Conservation (phyloP, 176 grass and related monocot species). For the Poa pratensis region DNA sequence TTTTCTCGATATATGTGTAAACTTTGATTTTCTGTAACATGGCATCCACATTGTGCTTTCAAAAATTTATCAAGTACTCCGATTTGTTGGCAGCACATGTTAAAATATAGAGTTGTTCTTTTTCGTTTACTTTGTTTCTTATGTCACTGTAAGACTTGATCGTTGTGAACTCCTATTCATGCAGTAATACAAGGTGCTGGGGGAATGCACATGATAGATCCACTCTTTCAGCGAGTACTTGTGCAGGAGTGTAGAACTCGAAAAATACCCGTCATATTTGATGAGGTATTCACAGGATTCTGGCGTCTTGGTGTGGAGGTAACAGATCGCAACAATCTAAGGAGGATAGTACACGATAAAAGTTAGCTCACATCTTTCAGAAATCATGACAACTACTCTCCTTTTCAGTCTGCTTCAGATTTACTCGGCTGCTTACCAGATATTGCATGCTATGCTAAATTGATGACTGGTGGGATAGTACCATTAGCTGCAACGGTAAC, state of each 20-base stretch:
- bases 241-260: constrained; percentile 60
- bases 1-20: neutral
- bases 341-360: neutral
- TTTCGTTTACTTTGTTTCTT: constrained; percentile 1
- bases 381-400: constrained; percentile 32
- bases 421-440: constrained; percentile 85
- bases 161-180: constrained; percentile 23
- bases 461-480: constrained; percentile 89
- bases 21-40: neutral
- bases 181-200: constrained; percentile 91
- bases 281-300: constrained; percentile 92
- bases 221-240: constrained; percentile 89
- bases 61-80: neutral
- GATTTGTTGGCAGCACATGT: neutral
- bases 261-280: constrained; percentile 95
- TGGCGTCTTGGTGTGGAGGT: constrained; percentile 92
- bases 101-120: neutral
- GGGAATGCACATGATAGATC: constrained; percentile 92
- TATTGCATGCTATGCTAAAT: constrained; percentile 91
- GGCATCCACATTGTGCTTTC: neutral
- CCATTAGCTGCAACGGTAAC: constrained; percentile 82
- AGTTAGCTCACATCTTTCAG: neutral
- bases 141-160: constrained; percentile 25
- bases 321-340: constrained; percentile 16
- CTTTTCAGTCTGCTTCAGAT: constrained; percentile 76